Evolutionary conservation across 345 rosid genomes (phyloP).

Genomic region (Laguncularia racemosa): DNA sequence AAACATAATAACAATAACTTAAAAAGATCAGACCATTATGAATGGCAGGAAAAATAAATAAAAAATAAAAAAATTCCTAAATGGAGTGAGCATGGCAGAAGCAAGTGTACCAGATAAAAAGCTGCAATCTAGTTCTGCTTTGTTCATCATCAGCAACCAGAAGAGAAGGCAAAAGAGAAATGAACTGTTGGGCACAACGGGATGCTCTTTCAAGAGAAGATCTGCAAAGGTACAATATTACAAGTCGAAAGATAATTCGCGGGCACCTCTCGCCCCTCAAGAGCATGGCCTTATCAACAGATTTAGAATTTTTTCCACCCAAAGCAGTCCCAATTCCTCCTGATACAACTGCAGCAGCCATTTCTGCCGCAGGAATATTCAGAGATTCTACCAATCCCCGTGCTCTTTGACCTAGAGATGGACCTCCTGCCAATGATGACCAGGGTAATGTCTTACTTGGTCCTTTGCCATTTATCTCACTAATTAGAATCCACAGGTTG

Average conservation of each 20-base stretch:
- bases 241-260: slow-evolving; percentile 78
- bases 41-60: too few species aligned
- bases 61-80: not conserved
- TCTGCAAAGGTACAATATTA: slow-evolving; percentile 66
- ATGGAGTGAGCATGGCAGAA: not conserved
- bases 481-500: slow-evolving; percentile 71
- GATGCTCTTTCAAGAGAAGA: slow-evolving; percentile 86
- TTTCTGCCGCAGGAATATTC: slow-evolving; percentile 96
- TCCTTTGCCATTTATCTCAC: slow-evolving; percentile 80
- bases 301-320: slow-evolving; percentile 73
- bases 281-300: slow-evolving; percentile 85
- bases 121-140: slow-evolving; percentile 81
- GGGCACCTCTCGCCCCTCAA: slow-evolving; percentile 93
- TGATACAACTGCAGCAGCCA: slow-evolving; percentile 97
- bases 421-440: slow-evolving; percentile 44
- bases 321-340: slow-evolving; percentile 93
- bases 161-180: slow-evolving; percentile 73
- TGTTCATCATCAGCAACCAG: slow-evolving; percentile 81
- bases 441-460: slow-evolving; percentile 58
- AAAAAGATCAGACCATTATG: not conserved
- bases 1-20: too few species aligned
- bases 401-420: slow-evolving; percentile 93
- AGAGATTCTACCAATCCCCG: slow-evolving; percentile 92
- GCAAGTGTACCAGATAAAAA: slow-evolving; percentile 63
- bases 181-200: slow-evolving; percentile 73